These are phyloP conservation scores for Ophiostoma novo-ulmi DNA, from an alignment of 2,329 filamentous ascomycete genomes.

Conservation along the genomic window DNA sequence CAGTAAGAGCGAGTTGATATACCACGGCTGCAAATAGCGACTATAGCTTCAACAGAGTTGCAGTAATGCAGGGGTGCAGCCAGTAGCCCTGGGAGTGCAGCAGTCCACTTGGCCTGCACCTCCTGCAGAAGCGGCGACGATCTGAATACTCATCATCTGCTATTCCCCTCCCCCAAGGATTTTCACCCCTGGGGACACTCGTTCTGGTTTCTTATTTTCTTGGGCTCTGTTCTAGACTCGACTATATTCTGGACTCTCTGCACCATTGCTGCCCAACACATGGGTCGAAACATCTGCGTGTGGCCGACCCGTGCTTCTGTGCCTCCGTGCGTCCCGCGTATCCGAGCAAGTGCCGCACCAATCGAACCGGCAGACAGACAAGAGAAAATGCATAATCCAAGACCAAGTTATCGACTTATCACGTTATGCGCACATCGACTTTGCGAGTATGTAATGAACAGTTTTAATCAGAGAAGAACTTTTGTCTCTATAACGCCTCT, in stretches of 20 bases:
- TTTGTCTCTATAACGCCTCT: slow-evolving; percentile 6
- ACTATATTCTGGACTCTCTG: too few relatives aligned
- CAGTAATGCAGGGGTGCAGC: too few relatives aligned
- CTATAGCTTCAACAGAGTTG: background rate
- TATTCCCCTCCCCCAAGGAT: background rate
- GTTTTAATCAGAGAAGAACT: background rate
- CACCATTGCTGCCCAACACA: slow-evolving; percentile 1
- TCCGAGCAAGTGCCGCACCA: slow-evolving; percentile 4
- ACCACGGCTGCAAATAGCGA: too few relatives aligned
- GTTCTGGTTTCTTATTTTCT: too few relatives aligned
- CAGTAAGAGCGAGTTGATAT: slow-evolving; percentile 2
- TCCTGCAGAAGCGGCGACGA: background rate
- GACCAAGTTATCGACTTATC: too few relatives aligned
- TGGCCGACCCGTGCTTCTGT: background rate
- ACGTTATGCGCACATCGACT: too few relatives aligned
- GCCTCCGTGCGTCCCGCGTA: background rate
- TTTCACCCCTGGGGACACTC: too few relatives aligned
- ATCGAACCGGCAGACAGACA: background rate
- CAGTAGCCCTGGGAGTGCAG: background rate
- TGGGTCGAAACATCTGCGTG: background rate
- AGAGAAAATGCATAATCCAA: background rate
- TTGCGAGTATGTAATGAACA: too few relatives aligned
- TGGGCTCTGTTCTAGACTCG: too few relatives aligned
- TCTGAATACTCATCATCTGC: background rate
- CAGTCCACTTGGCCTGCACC: background rate